Percentiles rank a stretch among this genome's conserved stretches.
These are phyloP conservation scores for Tricholoma sp. DNA, from an alignment of 768 basidiomycete species.

Conservation along the genomic window DNA sequence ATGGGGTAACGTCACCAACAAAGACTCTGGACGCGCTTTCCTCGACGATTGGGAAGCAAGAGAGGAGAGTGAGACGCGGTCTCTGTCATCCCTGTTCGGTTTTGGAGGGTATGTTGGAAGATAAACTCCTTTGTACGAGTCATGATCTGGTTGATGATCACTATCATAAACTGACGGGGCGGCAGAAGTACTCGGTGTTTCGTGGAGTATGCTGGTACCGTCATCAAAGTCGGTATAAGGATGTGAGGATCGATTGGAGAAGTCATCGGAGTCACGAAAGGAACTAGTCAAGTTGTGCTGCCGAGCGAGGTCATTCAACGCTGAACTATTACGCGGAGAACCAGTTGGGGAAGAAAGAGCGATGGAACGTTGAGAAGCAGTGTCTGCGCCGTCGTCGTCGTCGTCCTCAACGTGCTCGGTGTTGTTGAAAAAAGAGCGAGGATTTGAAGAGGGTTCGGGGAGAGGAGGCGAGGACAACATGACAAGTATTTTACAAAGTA, in stretches of 20 bases:
- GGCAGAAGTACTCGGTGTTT: slow-evolving; percentile 48
- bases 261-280: slow-evolving; percentile 20
- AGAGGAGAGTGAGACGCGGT: slow-evolving; percentile 56
- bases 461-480: background rate
- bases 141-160: slow-evolving; percentile 9
- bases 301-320: slow-evolving; percentile 16
- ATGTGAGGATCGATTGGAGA: slow-evolving; percentile 37
- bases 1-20: slow-evolving; percentile 57
- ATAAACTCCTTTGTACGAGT: slow-evolving; percentile 30
- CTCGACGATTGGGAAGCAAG: slow-evolving; percentile 58
- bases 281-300: slow-evolving; percentile 4
- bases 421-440: slow-evolving; percentile 24
- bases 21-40: slow-evolving; percentile 77
- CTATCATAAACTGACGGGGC: slow-evolving; percentile 39
- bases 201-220: slow-evolving; percentile 47
- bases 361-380: slow-evolving; percentile 75
- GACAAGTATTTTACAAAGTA: background rate
- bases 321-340: slow-evolving; percentile 42
- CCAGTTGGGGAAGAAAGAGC: slow-evolving; percentile 60
- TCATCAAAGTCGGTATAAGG: slow-evolving; percentile 46
- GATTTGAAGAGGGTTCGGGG: slow-evolving; percentile 17
- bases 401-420: slow-evolving; percentile 18
- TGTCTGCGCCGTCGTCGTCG: slow-evolving; percentile 62
- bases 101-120: slow-evolving; percentile 57
- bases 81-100: slow-evolving; percentile 28